phyloP scores from a whole-genome alignment of 768 basidiomycete genomes.

The Fibroporia radiculosa region DNA sequence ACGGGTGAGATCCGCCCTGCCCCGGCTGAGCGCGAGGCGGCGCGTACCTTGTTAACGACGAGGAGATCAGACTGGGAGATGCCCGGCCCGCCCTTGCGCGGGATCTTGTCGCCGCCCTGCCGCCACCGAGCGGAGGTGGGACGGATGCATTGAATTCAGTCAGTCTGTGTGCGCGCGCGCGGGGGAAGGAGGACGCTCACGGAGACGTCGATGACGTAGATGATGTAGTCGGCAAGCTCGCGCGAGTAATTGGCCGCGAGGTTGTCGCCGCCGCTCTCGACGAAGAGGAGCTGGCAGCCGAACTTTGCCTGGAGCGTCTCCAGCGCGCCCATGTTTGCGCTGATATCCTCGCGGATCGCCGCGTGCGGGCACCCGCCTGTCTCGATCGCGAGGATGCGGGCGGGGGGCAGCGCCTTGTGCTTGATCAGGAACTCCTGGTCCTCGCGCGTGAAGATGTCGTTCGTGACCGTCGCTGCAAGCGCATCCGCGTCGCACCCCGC shows the following conservation, averaged over 20 bases:
- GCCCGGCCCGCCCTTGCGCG: conserved; percentile 95
- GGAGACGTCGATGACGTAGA: conserved; percentile 85
- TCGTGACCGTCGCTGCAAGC: conserved; percentile 83
- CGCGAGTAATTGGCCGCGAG: conserved; percentile 95
- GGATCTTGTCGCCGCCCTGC: conserved; percentile 96
- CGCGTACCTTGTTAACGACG: conserved; percentile 84
- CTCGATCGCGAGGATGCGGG: conserved; percentile 92
- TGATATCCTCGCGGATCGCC: conserved; percentile 96
- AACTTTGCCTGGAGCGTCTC: conserved; percentile 92
- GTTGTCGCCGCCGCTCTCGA: conserved; percentile 96
- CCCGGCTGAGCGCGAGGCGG: too few relatives aligned
- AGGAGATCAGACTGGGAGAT: conserved; percentile 94
- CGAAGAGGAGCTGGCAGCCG: conserved; percentile 83
- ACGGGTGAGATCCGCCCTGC: background rate
- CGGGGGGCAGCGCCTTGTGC: conserved; percentile 77
- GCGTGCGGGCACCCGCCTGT: conserved; percentile 98
- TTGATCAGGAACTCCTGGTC: conserved; percentile 97
- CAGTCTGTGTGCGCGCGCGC: background rate
- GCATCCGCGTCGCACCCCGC: background rate
- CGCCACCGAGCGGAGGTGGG: conserved; percentile 1
- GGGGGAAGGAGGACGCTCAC: conserved; percentile 30
- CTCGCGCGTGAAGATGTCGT: conserved; percentile 98
- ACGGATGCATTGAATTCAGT: background rate
- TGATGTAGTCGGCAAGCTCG: conserved; percentile 96
- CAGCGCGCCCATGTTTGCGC: conserved; percentile 92